Percentiles rank a stretch among this genome's conserved stretches.
Evolutionary conservation across 2,329 filamentous ascomycete genomes (phyloP).

Genomic region (Myriosclerotinia scirpicola): DNA sequence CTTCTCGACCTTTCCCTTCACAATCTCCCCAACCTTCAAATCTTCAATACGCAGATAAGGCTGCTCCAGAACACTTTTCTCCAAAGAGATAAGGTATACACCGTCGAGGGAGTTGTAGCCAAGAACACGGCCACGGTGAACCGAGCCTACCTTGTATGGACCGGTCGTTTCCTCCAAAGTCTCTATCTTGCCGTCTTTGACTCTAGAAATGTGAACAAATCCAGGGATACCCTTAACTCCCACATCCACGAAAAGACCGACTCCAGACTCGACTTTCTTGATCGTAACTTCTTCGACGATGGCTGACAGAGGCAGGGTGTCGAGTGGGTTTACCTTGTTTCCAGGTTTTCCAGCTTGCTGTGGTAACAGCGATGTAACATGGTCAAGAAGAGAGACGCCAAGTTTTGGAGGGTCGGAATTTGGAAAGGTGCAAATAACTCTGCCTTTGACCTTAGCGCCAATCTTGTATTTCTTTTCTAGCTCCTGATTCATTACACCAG

Average conservation of each 20-base stretch:
- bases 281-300: constrained; percentile 77
- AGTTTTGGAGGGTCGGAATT: constrained; percentile 77
- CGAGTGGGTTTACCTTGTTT: constrained; percentile 51
- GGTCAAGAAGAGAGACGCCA: constrained; percentile 84
- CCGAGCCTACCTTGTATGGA: constrained; percentile 73
- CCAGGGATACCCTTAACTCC: constrained; percentile 68
- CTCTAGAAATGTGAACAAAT: constrained; percentile 91
- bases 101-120: constrained; percentile 88
- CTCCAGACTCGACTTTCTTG: constrained; percentile 72
- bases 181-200: constrained; percentile 89
- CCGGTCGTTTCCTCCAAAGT: constrained; percentile 74
- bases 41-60: constrained; percentile 91
- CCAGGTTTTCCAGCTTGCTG: constrained; percentile 48
- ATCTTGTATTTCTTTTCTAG: constrained; percentile 77
- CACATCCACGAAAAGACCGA: constrained; percentile 79
- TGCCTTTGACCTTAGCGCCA: constrained; percentile 79
- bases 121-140: constrained; percentile 78
- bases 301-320: constrained; percentile 68
- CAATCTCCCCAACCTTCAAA: constrained; percentile 74
- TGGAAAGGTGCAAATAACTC: constrained; percentile 86
- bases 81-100: constrained; percentile 79
- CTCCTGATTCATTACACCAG: constrained; percentile 66
- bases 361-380: constrained; percentile 64
- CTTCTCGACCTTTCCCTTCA: constrained; percentile 83
- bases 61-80: constrained; percentile 80